Evolutionary conservation across 768 basidiomycete genomes (phyloP).

Genomic region (Amanita pseudoporphyria): DNA sequence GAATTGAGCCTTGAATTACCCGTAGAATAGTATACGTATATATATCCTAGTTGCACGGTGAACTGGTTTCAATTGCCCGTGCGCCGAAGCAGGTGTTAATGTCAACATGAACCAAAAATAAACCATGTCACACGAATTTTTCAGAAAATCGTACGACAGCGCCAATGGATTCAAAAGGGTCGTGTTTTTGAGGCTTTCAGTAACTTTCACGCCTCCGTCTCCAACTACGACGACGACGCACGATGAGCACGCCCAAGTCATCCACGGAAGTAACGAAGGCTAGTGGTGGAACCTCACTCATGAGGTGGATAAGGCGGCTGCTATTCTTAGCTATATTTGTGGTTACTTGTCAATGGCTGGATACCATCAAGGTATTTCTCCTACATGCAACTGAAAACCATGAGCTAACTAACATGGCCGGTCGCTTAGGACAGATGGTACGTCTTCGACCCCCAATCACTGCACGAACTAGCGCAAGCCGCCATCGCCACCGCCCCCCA

Average conservation of each 20-base stretch:
- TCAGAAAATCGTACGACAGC: slow-evolving; percentile 1
- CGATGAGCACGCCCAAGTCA: slow-evolving; percentile 5
- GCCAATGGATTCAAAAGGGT: neutral
- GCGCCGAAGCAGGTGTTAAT: no score
- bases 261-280: neutral
- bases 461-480: slow-evolving; percentile 66
- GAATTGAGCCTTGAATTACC: neutral
- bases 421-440: slow-evolving; percentile 69
- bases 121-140: no score
- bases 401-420: neutral
- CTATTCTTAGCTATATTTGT: slow-evolving; percentile 24
- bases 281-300: slow-evolving; percentile 3
- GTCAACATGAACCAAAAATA: neutral
- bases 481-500: slow-evolving; percentile 55
- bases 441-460: slow-evolving; percentile 60
- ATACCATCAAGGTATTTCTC: slow-evolving; percentile 49
- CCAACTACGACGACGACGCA: neutral
- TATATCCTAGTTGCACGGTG: neutral
- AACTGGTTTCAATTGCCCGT: no score
- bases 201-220: no score
- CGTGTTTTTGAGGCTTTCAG: neutral
- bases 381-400: neutral
- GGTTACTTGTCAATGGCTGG: slow-evolving; percentile 39
- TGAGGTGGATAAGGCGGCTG: slow-evolving; percentile 30
- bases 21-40: no score